These are phyloP conservation scores for Trichopus zeylanicus DNA, from an alignment of 116 monocot species.

Conservation along the genomic window DNA sequence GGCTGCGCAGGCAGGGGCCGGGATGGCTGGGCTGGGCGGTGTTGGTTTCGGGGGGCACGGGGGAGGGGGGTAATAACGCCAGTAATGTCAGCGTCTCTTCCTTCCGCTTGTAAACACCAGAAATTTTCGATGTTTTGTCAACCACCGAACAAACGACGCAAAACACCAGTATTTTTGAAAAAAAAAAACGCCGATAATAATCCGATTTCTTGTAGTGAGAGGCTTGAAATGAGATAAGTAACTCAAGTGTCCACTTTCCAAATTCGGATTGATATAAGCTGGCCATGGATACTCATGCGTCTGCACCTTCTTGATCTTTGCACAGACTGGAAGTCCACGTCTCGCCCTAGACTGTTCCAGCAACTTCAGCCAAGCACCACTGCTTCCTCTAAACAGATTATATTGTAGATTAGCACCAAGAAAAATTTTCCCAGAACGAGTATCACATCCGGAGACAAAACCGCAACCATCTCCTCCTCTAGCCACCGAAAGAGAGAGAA, in stretches of 20 bases:
- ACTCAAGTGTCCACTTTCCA: slow-evolving; percentile 32
- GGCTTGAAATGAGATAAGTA: slow-evolving; percentile 48
- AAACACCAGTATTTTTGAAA: too few species aligned
- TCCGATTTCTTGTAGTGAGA: too few species aligned
- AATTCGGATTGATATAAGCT: slow-evolving; percentile 36
- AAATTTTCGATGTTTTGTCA: too few species aligned
- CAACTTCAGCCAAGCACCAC: slow-evolving; percentile 28
- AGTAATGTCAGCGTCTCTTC: too few species aligned
- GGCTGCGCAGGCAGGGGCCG: too few species aligned
- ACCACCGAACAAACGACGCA: too few species aligned
- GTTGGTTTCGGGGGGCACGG: too few species aligned
- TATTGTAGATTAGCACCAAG: slow-evolving; percentile 10
- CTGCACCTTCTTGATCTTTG: slow-evolving; percentile 27
- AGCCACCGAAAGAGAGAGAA: slow-evolving; percentile 23
- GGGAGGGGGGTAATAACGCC: too few species aligned
- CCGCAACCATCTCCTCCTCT: slow-evolving; percentile 34
- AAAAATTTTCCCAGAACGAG: slow-evolving; percentile 21
- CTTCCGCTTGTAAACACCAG: too few species aligned
- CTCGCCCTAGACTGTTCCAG: slow-evolving; percentile 8
- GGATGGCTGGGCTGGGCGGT: too few species aligned
- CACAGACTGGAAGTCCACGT: slow-evolving; percentile 14
- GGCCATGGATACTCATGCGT: slow-evolving; percentile 47
- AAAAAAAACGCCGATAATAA: too few species aligned
- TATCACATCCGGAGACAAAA: slow-evolving; percentile 40
- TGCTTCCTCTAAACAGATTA: slow-evolving; percentile 11